Evolutionary conservation across 192 early-diverging fungal species (phyloP), one percentile per base, ranked within the genome.

Genomic region (Ambispora gerdemannii): DNA sequence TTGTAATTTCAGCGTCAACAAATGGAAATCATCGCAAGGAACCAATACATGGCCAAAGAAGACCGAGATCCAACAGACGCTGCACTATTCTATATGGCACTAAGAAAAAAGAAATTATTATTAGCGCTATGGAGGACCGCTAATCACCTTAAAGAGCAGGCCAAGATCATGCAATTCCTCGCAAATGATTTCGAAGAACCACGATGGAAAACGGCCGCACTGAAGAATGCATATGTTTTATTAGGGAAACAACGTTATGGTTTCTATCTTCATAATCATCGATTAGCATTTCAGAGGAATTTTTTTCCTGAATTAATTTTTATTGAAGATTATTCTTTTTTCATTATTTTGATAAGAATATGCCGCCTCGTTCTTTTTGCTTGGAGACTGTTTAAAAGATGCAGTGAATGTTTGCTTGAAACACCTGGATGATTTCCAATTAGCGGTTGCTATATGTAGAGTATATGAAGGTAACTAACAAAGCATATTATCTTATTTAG

Each of bases 181-280:
- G 82, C 87, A 4, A 92, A 98, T 79, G 92, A 98, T 78, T 99
- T 99, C 84, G 82, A 86, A 17, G 86, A 92, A 60, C 82, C 89
- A 3, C 79, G 92, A 47, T 99, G 97, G 97, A 88, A 85, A 70
- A 94, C 88, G 17, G 95, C 96, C 0, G 97, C 97, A 2, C 77
- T 88, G n/a, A 99, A 99, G 74, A 99, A 99, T 72, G 97, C 97
- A 2, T 99, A 92, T 79, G 97, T 91, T n/a, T 74, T 99, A 36
- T 77, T 99, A 25, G 93, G 96, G 67, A 93, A 93, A 71, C 95
- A 97, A 67, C 83, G 96, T 52, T 98, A 92, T 72, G 86, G 91
- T 92, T 81, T n/a, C n/a, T n/a, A n/a, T n/a, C n/a, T n/a, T n/a
- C n/a, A n/a, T n/a, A n/a, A n/a, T n/a, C n/a, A n/a, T n/a, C n/a